phyloP scores from a whole-genome alignment of 163 green algal species.

The Scenedesmus sp. region DNA sequence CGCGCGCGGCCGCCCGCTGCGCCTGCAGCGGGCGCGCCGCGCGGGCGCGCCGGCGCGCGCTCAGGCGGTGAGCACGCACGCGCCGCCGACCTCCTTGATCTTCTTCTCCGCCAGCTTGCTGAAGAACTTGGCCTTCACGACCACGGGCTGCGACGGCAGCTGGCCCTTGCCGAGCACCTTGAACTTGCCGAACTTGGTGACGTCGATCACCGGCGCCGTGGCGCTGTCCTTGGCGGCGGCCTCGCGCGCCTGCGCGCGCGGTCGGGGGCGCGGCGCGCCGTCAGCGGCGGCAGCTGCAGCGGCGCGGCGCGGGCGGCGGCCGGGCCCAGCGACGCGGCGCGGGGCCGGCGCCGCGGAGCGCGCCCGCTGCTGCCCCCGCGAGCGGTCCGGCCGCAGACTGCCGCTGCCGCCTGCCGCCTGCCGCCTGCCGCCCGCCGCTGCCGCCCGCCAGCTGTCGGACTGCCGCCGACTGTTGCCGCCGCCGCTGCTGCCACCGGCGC shows the following conservation, averaged over 20 bases:
- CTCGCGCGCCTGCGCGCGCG: conserved; percentile 63
- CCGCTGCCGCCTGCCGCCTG: too few relatives aligned
- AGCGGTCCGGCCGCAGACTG: too few relatives aligned
- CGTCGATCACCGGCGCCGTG: conserved; percentile 92
- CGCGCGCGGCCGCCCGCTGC: too few relatives aligned
- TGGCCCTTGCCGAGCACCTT: conserved; percentile 97
- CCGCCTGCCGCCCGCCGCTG: not conserved
- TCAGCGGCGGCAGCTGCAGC: too few relatives aligned
- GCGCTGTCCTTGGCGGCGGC: conserved; percentile 82
- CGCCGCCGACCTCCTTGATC: conserved; percentile 96
- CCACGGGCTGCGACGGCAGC: conserved; percentile 92
- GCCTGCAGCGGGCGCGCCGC: too few relatives aligned
- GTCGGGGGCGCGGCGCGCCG: too few relatives aligned
- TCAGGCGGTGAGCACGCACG: conserved; percentile 73
- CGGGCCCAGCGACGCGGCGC: too few relatives aligned
- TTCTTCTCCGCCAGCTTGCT: conserved; percentile 98
- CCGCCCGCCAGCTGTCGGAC: too few relatives aligned
- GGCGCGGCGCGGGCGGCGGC: too few relatives aligned
- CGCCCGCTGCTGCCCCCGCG: too few relatives aligned
- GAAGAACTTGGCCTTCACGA: conserved; percentile 98
- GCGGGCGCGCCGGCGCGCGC: not conserved
- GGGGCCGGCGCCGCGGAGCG: too few relatives aligned
- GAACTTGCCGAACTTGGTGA: conserved; percentile 94
- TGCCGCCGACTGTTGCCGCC: too few relatives aligned
- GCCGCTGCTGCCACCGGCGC: not conserved